These are phyloP conservation scores for Eutreptiella sp. DNA, from an alignment of 208 protist species.

Conservation along the genomic window DNA sequence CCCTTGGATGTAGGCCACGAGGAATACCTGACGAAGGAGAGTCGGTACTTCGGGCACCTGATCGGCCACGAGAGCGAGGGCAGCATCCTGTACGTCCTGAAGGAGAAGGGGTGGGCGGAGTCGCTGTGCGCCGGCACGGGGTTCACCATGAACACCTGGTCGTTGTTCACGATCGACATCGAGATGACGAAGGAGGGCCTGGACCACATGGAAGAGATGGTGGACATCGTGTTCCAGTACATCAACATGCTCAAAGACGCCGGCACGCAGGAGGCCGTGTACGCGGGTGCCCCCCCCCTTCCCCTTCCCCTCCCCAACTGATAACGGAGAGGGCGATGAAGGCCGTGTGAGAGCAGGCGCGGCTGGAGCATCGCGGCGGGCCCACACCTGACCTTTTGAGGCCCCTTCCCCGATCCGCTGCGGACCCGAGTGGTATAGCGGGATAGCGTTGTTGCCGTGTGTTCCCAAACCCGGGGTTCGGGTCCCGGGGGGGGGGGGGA, in stretches of 20 bases:
- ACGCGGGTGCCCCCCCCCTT: background rate
- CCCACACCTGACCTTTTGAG: too few relatives aligned
- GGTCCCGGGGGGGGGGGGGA: too few relatives aligned
- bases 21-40: slow-evolving; percentile 54
- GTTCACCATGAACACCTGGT: slow-evolving; percentile 38
- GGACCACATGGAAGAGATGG: slow-evolving; percentile 1
- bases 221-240: slow-evolving; percentile 9
- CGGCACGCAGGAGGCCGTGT: slow-evolving; percentile 1
- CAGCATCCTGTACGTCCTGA: slow-evolving; percentile 70
- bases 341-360: too few relatives aligned
- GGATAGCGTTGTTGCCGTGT: too few relatives aligned
- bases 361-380: too few relatives aligned
- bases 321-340: background rate
- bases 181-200: slow-evolving; percentile 10
- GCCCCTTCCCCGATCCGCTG: too few relatives aligned
- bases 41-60: slow-evolving; percentile 68
- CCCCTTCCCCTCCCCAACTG: background rate
- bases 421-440: too few relatives aligned
- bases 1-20: slow-evolving; percentile 39
- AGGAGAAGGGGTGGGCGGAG: slow-evolving; percentile 54
- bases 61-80: slow-evolving; percentile 83
- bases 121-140: slow-evolving; percentile 64
- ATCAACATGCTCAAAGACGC: slow-evolving; percentile 7
- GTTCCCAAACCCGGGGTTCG: too few relatives aligned
- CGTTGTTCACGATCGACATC: background rate